Evolutionary conservation across 2,329 filamentous ascomycete genomes (phyloP), one percentile per base, ranked within the genome.

Genomic region (Mycosphaerella sp.): DNA sequence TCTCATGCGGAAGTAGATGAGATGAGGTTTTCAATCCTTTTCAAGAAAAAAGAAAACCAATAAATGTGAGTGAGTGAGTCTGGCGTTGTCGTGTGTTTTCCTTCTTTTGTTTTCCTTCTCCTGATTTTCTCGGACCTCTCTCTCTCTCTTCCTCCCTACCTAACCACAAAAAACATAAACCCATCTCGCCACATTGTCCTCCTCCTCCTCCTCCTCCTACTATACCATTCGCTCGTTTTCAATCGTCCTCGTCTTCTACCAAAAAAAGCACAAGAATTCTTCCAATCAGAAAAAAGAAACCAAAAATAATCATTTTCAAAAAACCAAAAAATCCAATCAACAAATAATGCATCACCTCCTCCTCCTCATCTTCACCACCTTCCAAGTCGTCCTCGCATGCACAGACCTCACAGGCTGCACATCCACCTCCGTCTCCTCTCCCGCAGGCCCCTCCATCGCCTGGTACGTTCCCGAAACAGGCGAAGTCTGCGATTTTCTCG

Each of bases 381-480:
- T 64, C 38, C 58, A 72, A 52, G 59, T 62, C 39, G 65, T 63
- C 43, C 53, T 67, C 46, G 70, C 72, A 40, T 64, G 64, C 40
- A 73, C 72, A 56, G 69, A 74, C 58, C 63, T 73, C 41, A 54
- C 53, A 10, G 72, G 72, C 63, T 73, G 80, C 64, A 79, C 78
- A 56, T 69, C 67, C 39, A 68, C 69, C 51, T 66, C 66, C 48
- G 59, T 69, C 56, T 64, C 60, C 51, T 66, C 63, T 23, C 62
- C 65, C 45, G 66, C 70, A 55, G 77, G 76, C 61, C 74, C 74
- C 42, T 78, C 74, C 52, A 56, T 77, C 45, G 69, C 82, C 63
- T 86, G 76, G 74, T 85, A 81, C 68, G 78, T 84, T 50, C 82
- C 82, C 1, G 81, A 71, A 60, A 81, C 78, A 14, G 81, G 82